A percentile compares a stretch with the other conserved stretches of the same genome.
Conservation (phyloP, 305 asterid species). For the Fraxinus paxiana region DNA sequence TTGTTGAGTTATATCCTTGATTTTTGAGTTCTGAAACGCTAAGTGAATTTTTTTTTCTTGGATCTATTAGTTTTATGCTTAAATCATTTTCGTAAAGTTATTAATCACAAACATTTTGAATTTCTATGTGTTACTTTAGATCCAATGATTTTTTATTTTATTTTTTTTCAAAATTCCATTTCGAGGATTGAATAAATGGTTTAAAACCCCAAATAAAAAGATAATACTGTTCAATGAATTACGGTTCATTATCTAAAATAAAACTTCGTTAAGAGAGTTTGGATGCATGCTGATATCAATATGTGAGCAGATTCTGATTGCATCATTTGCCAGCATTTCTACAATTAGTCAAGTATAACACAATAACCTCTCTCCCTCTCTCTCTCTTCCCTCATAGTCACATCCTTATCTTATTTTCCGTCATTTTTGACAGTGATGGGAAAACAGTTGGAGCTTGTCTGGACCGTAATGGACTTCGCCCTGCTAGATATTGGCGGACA, state of each 20-base stretch:
- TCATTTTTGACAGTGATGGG: slow-evolving; percentile 66
- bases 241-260: not conserved
- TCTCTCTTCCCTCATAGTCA: not conserved
- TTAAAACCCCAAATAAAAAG: not conserved
- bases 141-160: not conserved
- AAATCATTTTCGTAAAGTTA: not conserved
- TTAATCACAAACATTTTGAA: not conserved
- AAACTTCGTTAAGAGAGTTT: not conserved
- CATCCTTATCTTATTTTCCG: slow-evolving; percentile 12
- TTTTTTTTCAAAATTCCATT: not conserved
- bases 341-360: not conserved
- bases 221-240: not conserved
- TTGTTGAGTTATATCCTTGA: not conserved
- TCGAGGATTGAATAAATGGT: not conserved
- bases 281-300: not conserved
- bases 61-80: not conserved
- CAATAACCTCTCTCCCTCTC: not conserved
- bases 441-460: slow-evolving; percentile 99
- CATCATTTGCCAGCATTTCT: not conserved
- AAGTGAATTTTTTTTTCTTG: not conserved
- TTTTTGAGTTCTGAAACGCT: not conserved
- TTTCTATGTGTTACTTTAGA: not conserved
- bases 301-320: not conserved
- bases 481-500: slow-evolving; percentile 99
- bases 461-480: slow-evolving; percentile 99